Percentiles rank a stretch among this genome's conserved stretches.
Evolutionary conservation across 2,329 filamentous ascomycete genomes (phyloP).

Genomic region (Fusarium begoniae): DNA sequence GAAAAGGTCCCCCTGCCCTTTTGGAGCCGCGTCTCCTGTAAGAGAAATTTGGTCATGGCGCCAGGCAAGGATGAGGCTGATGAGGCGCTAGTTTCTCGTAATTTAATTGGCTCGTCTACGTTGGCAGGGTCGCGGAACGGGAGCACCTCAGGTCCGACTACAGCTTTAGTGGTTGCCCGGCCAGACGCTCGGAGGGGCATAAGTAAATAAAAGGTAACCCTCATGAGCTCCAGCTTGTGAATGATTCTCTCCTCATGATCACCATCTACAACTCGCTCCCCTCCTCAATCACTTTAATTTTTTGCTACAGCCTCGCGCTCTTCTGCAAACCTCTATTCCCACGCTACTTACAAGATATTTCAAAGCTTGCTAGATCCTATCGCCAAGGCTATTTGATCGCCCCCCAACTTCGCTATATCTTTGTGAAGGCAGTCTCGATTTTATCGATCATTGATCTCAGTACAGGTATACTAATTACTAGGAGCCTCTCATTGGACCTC

Average conservation of each 20-base stretch:
- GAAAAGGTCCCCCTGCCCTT: conserved; percentile 29
- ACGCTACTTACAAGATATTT: conserved; percentile 40
- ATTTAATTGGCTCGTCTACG: conserved; percentile 27
- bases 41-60: conserved; percentile 35
- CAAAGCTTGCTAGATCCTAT: conserved; percentile 60
- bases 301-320: conserved; percentile 33
- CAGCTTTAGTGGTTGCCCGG: conserved; percentile 47
- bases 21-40: conserved; percentile 13
- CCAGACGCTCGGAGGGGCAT: conserved; percentile 46
- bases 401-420: conserved; percentile 54
- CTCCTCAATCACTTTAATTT: conserved; percentile 7
- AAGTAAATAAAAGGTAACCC: conserved; percentile 58
- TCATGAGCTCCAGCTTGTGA: conserved; percentile 25
- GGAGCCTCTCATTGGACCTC: conserved; percentile 68
- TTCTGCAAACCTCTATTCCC: conserved; percentile 37
- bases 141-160: conserved; percentile 28
- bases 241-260: conserved; percentile 40
- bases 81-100: not conserved
- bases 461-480: conserved; percentile 59
- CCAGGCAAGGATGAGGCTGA: conserved; percentile 21
- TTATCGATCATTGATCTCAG: conserved; percentile 57
- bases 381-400: conserved; percentile 59
- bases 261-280: conserved; percentile 34
- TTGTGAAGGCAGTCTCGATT: conserved; percentile 56
- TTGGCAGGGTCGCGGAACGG: conserved; percentile 32